Percentiles rank a stretch among this genome's conserved stretches.
Conservation (phyloP, 495 filamentous ascomycete genomes). For the Penicillium fimorum region DNA sequence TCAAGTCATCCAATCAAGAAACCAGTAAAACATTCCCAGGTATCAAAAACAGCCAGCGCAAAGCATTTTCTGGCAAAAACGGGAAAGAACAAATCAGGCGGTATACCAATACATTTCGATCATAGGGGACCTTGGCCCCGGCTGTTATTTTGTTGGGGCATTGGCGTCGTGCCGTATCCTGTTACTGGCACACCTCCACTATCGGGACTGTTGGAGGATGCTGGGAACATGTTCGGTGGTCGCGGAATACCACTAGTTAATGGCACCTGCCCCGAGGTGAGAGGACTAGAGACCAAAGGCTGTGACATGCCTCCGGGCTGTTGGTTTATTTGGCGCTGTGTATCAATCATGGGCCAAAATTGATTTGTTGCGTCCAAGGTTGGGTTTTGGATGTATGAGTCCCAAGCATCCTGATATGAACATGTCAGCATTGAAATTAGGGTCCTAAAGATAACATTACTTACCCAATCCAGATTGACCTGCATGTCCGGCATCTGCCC, state of each 20-base stretch:
- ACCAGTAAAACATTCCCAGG: not conserved
- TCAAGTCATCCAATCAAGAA: not conserved
- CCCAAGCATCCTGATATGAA: constrained; percentile 51
- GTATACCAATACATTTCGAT: not conserved
- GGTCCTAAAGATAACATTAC: constrained; percentile 18
- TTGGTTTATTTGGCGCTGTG: constrained; percentile 28
- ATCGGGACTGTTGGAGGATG: constrained; percentile 19
- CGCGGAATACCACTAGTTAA: constrained; percentile 13
- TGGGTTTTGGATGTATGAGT: constrained; percentile 54
- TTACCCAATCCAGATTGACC: constrained; percentile 76
- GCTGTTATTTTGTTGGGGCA: constrained; percentile 15
- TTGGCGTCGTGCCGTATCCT: constrained; percentile 17
- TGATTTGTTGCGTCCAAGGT: constrained; percentile 45
- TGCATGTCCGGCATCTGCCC: constrained; percentile 62
- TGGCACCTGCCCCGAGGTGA: constrained; percentile 12
- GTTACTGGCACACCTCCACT: constrained; percentile 16
- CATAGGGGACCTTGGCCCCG: constrained; percentile 12
- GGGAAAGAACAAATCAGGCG: not conserved
- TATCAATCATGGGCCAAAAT: constrained; percentile 48
- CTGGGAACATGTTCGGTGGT: constrained; percentile 20
- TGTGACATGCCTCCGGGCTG: constrained; percentile 21
- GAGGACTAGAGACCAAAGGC: constrained; percentile 16
- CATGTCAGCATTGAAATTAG: constrained; percentile 16
- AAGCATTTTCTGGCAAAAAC: constrained; percentile 1
- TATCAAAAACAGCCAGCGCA: not conserved